Evolutionary conservation across 2,329 filamentous ascomycete genomes (phyloP), one percentile per base, ranked within the genome.

Genomic region (Lasiodiplodia citricola): DNA sequence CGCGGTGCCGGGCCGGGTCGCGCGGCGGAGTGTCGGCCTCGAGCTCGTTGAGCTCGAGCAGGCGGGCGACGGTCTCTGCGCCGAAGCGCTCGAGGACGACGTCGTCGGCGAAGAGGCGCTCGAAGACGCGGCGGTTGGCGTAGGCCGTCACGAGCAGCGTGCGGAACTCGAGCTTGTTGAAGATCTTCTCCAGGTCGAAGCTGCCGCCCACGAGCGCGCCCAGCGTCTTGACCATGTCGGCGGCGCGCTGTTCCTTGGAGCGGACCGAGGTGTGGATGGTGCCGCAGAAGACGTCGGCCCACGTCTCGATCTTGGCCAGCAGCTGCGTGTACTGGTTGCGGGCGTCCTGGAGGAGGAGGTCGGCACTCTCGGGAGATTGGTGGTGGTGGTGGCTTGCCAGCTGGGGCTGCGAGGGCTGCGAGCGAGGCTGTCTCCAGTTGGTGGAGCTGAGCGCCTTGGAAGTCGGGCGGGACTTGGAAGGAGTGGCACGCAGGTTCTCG

Each of bases 241-340:
- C 41, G n/a, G 58, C 23, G 23, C 38, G 41, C 58, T 18, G 23
- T 44, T 63, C 58, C 58, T 63, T 63, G 41, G 41, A 31, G 23
- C 58, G 41, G 14, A 63, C 58, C 10, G 58, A 63, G 11, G 58
- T 63, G 25, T 63, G 58, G 38, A 63, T 63, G 8, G 58, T 63
- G 41, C 58, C 58, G 18, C 38, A 47, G 41, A 50, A 63, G 23
- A 63, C 18, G 44, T 63, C 58, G 8, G 58, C 58, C 58, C 58
- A 63, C 10, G 16, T 25, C 58, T 63, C 41, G 44, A 63, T 23
- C 6, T 25, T 44, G 8, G 25, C 11, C 44, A 63, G 41, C 25
- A 63, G 21, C 8, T 18, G 25, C 10, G 25, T 23, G 8, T 50
- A 35, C 23, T 21, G 23, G 14, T 31, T 25, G 25, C 58, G 58